Evolutionary conservation across 257 asterid genomes (phyloP).

Genomic region (Ilex aquifolium): DNA sequence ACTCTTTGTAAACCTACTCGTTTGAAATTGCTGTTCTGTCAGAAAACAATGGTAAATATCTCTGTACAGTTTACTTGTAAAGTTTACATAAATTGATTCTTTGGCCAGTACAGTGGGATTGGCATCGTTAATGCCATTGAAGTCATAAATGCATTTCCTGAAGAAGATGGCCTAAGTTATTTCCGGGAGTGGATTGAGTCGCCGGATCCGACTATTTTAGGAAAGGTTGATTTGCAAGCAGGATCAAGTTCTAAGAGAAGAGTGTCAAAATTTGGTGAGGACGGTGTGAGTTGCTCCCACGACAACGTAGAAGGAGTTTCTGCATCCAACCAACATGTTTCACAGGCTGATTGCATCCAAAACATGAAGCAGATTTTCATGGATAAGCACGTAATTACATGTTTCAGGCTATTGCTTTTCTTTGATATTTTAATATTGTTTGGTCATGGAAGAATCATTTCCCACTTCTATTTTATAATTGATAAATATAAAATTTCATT

Average conservation of each 20-base stretch:
- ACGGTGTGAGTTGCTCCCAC: slow-evolving; percentile 17
- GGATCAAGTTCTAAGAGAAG: slow-evolving; percentile 36
- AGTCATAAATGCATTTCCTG: slow-evolving; percentile 91
- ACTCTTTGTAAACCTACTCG: neutral
- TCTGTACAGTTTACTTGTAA: neutral
- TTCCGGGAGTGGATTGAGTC: slow-evolving; percentile 97
- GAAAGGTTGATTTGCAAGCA: slow-evolving; percentile 42
- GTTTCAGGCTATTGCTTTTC: slow-evolving; percentile 1
- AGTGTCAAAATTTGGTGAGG: slow-evolving; percentile 34
- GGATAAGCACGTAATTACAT: slow-evolving; percentile 71
- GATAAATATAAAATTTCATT: slow-evolving; percentile 6
- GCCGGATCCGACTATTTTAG: slow-evolving; percentile 87
- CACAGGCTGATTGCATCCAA: slow-evolving; percentile 27
- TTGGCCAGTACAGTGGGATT: slow-evolving; percentile 55
- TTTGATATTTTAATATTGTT: slow-evolving; percentile 7
- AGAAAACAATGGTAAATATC: no score
- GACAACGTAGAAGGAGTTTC: slow-evolving; percentile 24
- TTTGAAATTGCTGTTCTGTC: no score
- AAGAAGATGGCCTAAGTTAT: slow-evolving; percentile 70
- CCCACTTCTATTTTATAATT: slow-evolving; percentile 3
- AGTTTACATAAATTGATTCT: neutral
- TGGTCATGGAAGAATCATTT: slow-evolving; percentile 8
- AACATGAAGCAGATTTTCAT: slow-evolving; percentile 60
- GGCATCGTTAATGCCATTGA: slow-evolving; percentile 97
- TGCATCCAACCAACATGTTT: slow-evolving; percentile 18